phyloP scores from a whole-genome alignment of 805 yeast genomes.

The Candida silvicultrix region DNA sequence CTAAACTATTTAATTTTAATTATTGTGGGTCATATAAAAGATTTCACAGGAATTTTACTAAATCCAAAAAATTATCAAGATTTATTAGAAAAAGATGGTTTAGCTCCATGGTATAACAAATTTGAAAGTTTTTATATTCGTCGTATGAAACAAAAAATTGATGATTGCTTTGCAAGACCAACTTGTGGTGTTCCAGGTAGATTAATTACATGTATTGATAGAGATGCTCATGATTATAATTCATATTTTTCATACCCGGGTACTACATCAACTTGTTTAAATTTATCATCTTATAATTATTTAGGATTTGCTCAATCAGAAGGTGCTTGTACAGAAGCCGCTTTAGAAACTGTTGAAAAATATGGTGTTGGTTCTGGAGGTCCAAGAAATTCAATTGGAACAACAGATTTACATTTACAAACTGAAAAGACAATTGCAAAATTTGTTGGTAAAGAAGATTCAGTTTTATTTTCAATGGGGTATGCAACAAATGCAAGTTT shows the following conservation, averaged over 20 bases:
- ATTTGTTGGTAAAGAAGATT: constrained; percentile 87
- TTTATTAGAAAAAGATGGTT: constrained; percentile 74
- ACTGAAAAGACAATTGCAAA: constrained; percentile 77
- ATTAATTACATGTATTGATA: constrained; percentile 72
- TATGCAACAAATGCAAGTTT: constrained; percentile 91
- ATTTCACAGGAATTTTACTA: constrained; percentile 75
- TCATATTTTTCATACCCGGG: constrained; percentile 71
- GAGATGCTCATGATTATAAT: constrained; percentile 62
- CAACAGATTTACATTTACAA: constrained; percentile 62
- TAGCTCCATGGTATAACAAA: constrained; percentile 93
- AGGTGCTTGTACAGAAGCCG: constrained; percentile 82
- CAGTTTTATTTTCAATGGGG: constrained; percentile 87
- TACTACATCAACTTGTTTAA: constrained; percentile 67
- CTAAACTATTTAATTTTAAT: constrained; percentile 78
- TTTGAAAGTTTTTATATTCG: constrained; percentile 93
- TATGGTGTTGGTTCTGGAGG: constrained; percentile 80
- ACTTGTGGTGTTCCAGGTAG: constrained; percentile 98
- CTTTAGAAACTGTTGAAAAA: constrained; percentile 54
- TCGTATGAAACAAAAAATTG: constrained; percentile 83
- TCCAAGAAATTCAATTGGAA: constrained; percentile 69
- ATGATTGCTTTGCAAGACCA: constrained; percentile 93
- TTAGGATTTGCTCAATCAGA: constrained; percentile 95
- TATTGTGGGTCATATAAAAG: constrained; percentile 85
- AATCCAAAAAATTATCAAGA: constrained; percentile 59
- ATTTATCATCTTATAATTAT: constrained; percentile 87